phyloP scores from a whole-genome alignment of 768 basidiomycete genomes.

The Boletales sp. region DNA sequence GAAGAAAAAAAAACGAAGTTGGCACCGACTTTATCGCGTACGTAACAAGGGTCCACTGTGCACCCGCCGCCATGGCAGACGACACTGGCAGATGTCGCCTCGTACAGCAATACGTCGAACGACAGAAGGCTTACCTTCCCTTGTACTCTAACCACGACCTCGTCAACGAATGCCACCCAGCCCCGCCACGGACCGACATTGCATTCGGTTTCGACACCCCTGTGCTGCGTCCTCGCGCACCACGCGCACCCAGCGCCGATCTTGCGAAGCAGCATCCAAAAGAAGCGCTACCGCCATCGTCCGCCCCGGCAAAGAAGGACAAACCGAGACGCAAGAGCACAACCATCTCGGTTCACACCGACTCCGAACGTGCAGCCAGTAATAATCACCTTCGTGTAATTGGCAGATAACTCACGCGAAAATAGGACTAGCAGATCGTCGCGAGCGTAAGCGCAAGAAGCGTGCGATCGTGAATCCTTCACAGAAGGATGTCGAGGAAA shows the following conservation, averaged over 20 bases:
- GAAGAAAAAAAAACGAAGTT: neutral
- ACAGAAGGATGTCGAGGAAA: conserved; percentile 8
- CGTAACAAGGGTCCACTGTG: neutral
- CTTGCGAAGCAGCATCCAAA: neutral
- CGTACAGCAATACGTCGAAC: conserved; percentile 46
- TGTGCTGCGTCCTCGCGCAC: conserved; percentile 46
- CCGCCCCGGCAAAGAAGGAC: conserved; percentile 11
- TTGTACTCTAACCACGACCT: conserved; percentile 42
- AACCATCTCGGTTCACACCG: conserved; percentile 18
- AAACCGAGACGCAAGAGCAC: conserved; percentile 26
- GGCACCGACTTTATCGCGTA: neutral
- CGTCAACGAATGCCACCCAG: conserved; percentile 11
- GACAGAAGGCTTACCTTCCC: conserved; percentile 44
- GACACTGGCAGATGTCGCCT: conserved; percentile 41
- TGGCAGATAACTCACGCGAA: neutral
- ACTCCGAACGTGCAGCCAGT: conserved; percentile 38
- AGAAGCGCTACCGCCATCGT: neutral
- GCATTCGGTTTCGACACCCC: conserved; percentile 51
- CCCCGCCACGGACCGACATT: conserved; percentile 4
- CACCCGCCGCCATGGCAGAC: conserved; percentile 8
- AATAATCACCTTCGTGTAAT: conserved; percentile 11
- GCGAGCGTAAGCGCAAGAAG: conserved; percentile 59
- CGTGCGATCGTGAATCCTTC: conserved; percentile 45
- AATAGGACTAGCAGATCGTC: conserved; percentile 61
- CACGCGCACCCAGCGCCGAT: conserved; percentile 3